Base-by-base conservation (phyloP, 2,329 filamentous ascomycete species). In the Pezicula rhizophila region DNA sequence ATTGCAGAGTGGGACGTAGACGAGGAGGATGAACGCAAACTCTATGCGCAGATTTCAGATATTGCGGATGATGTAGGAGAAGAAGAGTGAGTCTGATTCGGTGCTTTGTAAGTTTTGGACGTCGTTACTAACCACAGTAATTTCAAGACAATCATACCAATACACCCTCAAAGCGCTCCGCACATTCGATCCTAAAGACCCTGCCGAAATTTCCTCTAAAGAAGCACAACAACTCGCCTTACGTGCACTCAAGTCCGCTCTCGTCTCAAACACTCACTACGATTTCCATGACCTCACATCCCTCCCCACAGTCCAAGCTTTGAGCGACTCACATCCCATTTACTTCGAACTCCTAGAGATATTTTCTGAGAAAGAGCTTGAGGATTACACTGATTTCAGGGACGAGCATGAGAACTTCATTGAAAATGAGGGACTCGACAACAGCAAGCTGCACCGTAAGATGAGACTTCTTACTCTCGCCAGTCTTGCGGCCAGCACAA, bases 391-490 rank as follows among this genome's bases (percentile, higher is more conserved):
- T 68, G 91, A 96, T 71, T 97, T 97, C 76, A 83, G 89, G 67
- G 87, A 95, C 62, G 89, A 95, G 73, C 89, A 96, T 71, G 80
- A 87, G 56, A 87, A 85, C 54, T 96, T 89, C 73, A 73, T 97
- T 52, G 84, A 91, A 68, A 78, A 85, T 63, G 80, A 89, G 64
- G 79, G 81, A 56, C 78, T 85, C 43, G 84, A 95, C 65, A 77
- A 79, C 62, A 79, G 80, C 46, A 82, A 81, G 54, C 80, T 97
- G 58, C 83, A 90, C 77, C 89, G 87, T 69, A 99, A 99, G 78
- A 96, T 97, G 79, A 89, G 93, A 60, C 82, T 99, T 41, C 80
- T 99, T 51, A 97, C 93, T 12, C 87, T 99, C 58, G 86, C 92
- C 57, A 92, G 87, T 57, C 78, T 97, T 57, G 90, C 92, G 17